phyloP scores from a whole-genome alignment of 1,284 basidiomycete species.

The Tremellales sp. region DNA sequence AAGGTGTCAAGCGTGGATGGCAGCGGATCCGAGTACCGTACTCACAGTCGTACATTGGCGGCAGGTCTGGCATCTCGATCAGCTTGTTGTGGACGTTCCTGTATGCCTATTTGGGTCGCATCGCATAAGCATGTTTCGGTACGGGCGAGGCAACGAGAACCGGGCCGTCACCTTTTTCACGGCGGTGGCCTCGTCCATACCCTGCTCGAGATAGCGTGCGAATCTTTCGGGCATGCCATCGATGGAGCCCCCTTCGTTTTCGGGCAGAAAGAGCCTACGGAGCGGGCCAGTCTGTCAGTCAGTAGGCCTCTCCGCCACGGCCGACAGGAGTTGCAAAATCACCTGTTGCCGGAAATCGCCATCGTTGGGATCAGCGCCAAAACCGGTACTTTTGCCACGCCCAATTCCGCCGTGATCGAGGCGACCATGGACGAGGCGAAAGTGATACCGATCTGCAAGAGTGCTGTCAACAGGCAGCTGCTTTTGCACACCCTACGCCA shows the following conservation, averaged over 20 bases:
- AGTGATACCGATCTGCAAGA: no score
- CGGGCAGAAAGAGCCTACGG: neutral
- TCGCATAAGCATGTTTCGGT: neutral
- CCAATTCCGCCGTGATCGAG: neutral
- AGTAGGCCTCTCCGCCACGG: neutral
- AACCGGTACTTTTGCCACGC: neutral
- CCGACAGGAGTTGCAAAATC: neutral
- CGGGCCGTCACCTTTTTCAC: neutral
- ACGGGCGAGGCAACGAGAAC: neutral
- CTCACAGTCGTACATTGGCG: conserved; percentile 15
- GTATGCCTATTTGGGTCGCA: conserved; percentile 1
- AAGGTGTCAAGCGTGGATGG: neutral
- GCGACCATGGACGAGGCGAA: neutral
- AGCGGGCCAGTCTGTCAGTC: neutral
- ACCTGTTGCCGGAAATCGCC: neutral
- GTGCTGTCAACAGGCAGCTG: no score
- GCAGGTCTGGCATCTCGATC: conserved; percentile 5
- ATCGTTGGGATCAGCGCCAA: neutral
- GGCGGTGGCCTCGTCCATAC: neutral
- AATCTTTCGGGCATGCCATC: neutral
- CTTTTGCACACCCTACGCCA: no score
- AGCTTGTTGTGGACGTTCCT: neutral
- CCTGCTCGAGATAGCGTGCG: neutral
- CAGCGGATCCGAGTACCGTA: neutral
- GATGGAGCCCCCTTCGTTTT: neutral